Percentiles rank a stretch among this genome's conserved stretches.
Conservation (phyloP, 345 rosid species). For the Cardamine occulta region DNA sequence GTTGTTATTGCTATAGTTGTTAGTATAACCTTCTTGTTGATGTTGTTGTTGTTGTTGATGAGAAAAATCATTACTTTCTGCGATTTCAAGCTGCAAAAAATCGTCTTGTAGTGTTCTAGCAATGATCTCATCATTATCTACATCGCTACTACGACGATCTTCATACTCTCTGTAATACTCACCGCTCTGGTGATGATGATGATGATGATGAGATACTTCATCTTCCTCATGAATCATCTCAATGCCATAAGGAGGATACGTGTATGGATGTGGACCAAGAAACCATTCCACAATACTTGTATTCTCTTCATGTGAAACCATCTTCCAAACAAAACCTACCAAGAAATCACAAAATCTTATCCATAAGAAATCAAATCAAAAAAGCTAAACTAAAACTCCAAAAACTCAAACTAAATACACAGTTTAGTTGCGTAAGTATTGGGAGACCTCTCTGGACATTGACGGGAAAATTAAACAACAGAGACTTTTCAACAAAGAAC, state of each 20-base stretch:
- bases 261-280: slow-evolving; percentile 57
- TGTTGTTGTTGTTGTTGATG: slow-evolving; percentile 39
- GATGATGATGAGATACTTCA: slow-evolving; percentile 31
- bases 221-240: slow-evolving; percentile 48
- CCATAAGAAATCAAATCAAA: slow-evolving; percentile 20
- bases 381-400: background rate
- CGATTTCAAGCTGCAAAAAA: slow-evolving; percentile 70
- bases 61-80: slow-evolving; percentile 55
- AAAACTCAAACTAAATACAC: slow-evolving; percentile 1
- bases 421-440: slow-evolving; percentile 12
- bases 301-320: slow-evolving; percentile 48
- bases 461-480: slow-evolving; percentile 27
- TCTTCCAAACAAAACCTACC: slow-evolving; percentile 3
- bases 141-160: slow-evolving; percentile 54
- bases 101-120: slow-evolving; percentile 87
- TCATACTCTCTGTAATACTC: slow-evolving; percentile 55
- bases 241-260: slow-evolving; percentile 57
- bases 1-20: slow-evolving; percentile 42
- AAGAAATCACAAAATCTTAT: slow-evolving; percentile 25
- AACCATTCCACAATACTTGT: slow-evolving; percentile 61
- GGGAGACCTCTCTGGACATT: slow-evolving; percentile 17
- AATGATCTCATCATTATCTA: slow-evolving; percentile 86
- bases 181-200: slow-evolving; percentile 43
- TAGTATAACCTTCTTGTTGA: slow-evolving; percentile 42
- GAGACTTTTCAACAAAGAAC: slow-evolving; percentile 42